Conservation (phyloP, 139 green algal species). For the Haematococcus lacustris region DNA sequence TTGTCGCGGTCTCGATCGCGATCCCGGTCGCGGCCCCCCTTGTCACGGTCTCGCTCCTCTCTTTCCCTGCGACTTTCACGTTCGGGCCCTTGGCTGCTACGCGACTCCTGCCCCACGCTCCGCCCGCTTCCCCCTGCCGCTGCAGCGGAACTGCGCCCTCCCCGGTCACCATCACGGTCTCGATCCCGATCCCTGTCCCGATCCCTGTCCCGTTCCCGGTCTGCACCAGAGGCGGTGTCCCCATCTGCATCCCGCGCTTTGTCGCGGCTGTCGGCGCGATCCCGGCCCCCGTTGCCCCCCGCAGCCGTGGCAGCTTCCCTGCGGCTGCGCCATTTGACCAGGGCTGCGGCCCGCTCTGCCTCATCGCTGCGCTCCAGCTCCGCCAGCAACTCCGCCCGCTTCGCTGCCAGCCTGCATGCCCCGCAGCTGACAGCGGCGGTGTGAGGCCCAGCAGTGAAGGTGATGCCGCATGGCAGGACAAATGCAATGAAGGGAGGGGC, state of each 20-base stretch:
- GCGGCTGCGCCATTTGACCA: slow-evolving; percentile 8
- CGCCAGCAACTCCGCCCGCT: slow-evolving; percentile 39
- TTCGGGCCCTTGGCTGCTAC: too few species aligned
- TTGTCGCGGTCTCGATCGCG: too few species aligned
- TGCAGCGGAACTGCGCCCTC: too few species aligned
- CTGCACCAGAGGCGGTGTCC: too few species aligned
- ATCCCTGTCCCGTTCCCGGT: slow-evolving; percentile 12
- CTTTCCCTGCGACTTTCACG: too few species aligned
- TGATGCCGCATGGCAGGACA: neutral
- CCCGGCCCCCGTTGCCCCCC: neutral
- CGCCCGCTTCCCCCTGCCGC: too few species aligned
- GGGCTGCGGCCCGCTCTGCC: slow-evolving; percentile 6
- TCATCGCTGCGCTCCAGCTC: slow-evolving; percentile 27
- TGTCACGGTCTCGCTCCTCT: too few species aligned
- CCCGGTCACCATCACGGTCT: neutral
- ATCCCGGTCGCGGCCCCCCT: too few species aligned
- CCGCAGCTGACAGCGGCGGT: neutral
- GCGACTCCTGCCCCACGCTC: too few species aligned
- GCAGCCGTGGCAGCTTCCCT: neutral
- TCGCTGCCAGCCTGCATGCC: slow-evolving; percentile 26
- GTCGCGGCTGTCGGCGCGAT: neutral
- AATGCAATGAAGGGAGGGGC: neutral
- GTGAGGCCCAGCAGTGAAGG: neutral
- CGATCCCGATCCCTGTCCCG: slow-evolving; percentile 7
- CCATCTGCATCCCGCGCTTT: slow-evolving; percentile 12